Evolutionary conservation across 768 basidiomycete species (phyloP).

Genomic region (Tylopilus sp.): DNA sequence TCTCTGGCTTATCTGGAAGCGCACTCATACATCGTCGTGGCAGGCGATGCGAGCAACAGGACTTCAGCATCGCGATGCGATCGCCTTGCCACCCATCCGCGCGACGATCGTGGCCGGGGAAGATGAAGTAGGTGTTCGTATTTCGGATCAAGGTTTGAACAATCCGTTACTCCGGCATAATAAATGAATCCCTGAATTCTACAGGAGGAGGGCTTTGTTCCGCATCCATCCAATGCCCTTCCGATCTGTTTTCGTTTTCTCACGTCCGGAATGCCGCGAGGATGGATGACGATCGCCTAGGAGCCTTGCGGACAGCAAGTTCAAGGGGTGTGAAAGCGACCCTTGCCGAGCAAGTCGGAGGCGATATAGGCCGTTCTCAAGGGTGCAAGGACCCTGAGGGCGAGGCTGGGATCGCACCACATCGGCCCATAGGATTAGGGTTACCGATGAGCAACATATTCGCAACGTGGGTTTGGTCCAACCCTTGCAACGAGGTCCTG

Average conservation of each 20-base stretch:
- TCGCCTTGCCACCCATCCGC: constrained; percentile 56
- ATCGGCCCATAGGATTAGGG: constrained; percentile 74
- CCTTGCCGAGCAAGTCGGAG: constrained; percentile 69
- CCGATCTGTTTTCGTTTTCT: constrained; percentile 88
- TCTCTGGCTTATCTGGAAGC: not conserved
- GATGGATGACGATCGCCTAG: constrained; percentile 62
- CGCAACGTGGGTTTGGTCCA: constrained; percentile 55
- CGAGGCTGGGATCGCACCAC: constrained; percentile 45
- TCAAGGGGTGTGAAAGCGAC: constrained; percentile 70
- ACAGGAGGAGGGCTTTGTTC: constrained; percentile 70
- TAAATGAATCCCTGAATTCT: constrained; percentile 4
- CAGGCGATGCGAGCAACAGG: constrained; percentile 75
- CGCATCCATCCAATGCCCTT: constrained; percentile 53
- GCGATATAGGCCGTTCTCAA: constrained; percentile 21
- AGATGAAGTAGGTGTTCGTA: constrained; percentile 73
- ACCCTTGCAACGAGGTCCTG: not conserved
- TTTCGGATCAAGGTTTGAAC: constrained; percentile 81
- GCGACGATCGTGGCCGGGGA: constrained; percentile 75
- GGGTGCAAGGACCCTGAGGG: constrained; percentile 37
- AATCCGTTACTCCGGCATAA: not conserved
- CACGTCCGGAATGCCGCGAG: constrained; percentile 75
- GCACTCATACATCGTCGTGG: not conserved
- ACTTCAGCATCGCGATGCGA: constrained; percentile 42
- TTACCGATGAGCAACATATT: constrained; percentile 89
- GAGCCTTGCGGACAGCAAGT: constrained; percentile 62